Conservation (phyloP, 83 land plant genomes). For the Thuja plicata region DNA sequence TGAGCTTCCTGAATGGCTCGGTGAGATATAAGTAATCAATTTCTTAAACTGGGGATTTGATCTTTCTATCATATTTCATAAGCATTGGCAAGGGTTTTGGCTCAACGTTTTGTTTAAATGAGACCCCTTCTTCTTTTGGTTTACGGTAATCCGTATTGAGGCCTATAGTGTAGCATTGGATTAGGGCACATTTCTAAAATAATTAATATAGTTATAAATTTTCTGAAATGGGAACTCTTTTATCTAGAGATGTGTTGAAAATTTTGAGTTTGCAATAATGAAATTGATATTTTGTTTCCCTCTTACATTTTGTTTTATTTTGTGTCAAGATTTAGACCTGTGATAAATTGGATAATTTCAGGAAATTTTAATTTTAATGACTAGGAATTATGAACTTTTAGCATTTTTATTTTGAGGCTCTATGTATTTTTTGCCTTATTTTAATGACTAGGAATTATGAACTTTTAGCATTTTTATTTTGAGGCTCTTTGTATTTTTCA, state of each 20-base stretch:
- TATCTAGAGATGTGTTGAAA: not conserved
- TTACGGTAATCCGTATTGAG: not conserved
- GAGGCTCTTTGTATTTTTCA: too few species aligned
- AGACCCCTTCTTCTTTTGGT: not conserved
- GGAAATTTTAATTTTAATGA: too few species aligned
- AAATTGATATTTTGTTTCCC: not conserved
- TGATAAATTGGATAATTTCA: not conserved
- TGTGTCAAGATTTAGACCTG: not conserved
- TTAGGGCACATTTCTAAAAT: not conserved
- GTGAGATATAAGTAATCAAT: not conserved
- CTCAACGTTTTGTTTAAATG: not conserved
- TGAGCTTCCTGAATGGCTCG: conserved; percentile 10
- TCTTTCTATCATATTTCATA: not conserved
- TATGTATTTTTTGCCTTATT: too few species aligned
- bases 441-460: not conserved
- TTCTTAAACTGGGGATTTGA: not conserved
- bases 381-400: not conserved
- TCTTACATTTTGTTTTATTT: not conserved
- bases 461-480: not conserved
- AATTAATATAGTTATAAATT: not conserved
- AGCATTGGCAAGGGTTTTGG: not conserved
- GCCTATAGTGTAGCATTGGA: not conserved
- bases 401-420: not conserved
- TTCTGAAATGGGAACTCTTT: not conserved
- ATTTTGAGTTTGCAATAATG: not conserved